Conservation (phyloP, 1,284 basidiomycete genomes). For the Gomphus bonarii region DNA sequence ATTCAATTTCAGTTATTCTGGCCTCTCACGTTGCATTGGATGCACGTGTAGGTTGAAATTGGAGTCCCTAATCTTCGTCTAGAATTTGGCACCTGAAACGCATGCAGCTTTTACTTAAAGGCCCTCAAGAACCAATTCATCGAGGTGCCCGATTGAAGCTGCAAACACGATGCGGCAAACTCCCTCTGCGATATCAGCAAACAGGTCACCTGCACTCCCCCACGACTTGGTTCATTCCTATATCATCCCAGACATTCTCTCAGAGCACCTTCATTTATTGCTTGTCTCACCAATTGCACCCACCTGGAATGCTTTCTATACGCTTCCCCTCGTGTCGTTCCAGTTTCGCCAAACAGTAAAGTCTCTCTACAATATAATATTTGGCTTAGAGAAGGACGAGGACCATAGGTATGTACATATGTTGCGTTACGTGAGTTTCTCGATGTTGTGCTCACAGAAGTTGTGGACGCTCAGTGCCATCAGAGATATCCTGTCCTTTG, state of each 20-base stretch:
- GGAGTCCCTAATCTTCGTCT: too few species aligned
- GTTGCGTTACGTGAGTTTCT: background rate
- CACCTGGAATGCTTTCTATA: background rate
- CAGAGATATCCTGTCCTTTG: background rate
- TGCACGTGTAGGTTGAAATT: too few species aligned
- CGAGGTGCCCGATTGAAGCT: background rate
- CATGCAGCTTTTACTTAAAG: background rate
- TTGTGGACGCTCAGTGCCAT: background rate
- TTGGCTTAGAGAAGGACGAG: background rate
- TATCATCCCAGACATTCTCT: conserved; percentile 4
- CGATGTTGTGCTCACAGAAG: background rate
- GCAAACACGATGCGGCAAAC: background rate
- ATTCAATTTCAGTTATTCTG: too few species aligned
- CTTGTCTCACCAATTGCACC: background rate
- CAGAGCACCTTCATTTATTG: background rate
- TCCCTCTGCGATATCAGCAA: background rate
- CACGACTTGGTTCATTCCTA: background rate
- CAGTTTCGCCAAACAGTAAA: background rate
- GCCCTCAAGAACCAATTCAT: too few species aligned
- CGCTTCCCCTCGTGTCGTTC: background rate
- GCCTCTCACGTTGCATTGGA: too few species aligned
- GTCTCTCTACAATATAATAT: background rate
- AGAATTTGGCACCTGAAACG: background rate
- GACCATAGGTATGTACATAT: background rate
- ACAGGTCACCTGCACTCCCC: background rate